Conservation (phyloP, 2,329 filamentous ascomycete genomes). For the Nemania bipapillata region DNA sequence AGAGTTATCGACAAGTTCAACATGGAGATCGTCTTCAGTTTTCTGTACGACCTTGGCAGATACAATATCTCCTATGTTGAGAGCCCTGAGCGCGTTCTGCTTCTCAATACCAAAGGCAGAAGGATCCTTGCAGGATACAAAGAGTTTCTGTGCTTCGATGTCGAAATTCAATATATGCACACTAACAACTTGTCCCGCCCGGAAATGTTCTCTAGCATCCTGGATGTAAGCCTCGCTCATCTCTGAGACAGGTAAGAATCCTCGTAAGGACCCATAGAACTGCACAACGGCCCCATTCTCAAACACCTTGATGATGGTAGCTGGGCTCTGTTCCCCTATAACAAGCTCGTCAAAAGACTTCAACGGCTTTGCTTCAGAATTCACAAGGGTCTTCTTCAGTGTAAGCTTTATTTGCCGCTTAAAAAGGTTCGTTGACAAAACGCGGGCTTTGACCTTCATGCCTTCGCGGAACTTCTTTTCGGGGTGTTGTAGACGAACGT, state of each 20-base stretch:
- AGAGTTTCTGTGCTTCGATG: slow-evolving; percentile 74
- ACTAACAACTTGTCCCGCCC: slow-evolving; percentile 87
- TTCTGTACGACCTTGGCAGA: slow-evolving; percentile 84
- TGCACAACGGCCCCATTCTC: slow-evolving; percentile 85
- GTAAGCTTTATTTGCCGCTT: slow-evolving; percentile 87
- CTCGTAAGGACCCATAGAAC: slow-evolving; percentile 85
- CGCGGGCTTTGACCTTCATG: slow-evolving; percentile 82
- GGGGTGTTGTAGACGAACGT: slow-evolving; percentile 86
- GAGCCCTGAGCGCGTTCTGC: slow-evolving; percentile 77
- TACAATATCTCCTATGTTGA: slow-evolving; percentile 79
- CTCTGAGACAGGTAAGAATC: slow-evolving; percentile 90
- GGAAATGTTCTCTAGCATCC: slow-evolving; percentile 89
- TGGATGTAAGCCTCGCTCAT: slow-evolving; percentile 98
- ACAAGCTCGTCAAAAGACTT: slow-evolving; percentile 78
- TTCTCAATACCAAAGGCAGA: slow-evolving; percentile 78
- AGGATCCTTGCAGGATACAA: slow-evolving; percentile 93
- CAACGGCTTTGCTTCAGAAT: slow-evolving; percentile 84
- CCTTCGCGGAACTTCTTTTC: slow-evolving; percentile 96
- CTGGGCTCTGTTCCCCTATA: slow-evolving; percentile 80
- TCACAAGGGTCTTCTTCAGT: slow-evolving; percentile 92
- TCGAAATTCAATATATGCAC: slow-evolving; percentile 88
- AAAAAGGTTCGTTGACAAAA: slow-evolving; percentile 79
- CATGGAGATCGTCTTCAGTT: slow-evolving; percentile 76
- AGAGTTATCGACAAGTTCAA: slow-evolving; percentile 78
- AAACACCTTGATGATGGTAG: slow-evolving; percentile 85